Conservation (phyloP, 225 moss, liverwort and hornwort species). For the Pleurozium schreberi region DNA sequence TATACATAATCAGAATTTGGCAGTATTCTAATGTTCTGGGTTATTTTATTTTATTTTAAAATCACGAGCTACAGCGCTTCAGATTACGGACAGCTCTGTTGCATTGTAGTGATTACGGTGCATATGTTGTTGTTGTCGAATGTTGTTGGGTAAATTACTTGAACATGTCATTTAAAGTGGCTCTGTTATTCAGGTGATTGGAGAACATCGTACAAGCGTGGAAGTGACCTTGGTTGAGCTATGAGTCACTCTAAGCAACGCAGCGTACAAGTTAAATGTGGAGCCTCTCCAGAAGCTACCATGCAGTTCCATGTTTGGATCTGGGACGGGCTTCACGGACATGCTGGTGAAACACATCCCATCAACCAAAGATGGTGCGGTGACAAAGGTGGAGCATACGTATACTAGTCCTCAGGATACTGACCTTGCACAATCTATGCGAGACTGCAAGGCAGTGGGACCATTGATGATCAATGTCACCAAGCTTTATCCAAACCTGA, state of each 20-base stretch:
- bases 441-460: conserved; percentile 74
- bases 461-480: conserved; percentile 93
- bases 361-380: conserved; percentile 79
- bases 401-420: conserved; percentile 82
- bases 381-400: conserved; percentile 74
- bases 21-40: no score
- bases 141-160: no score
- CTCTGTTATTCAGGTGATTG: conserved; percentile 44
- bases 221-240: conserved; percentile 73
- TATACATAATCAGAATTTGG: no score
- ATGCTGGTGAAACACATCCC: conserved; percentile 96
- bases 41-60: no score
- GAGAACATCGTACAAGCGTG: conserved; percentile 88
- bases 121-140: no score
- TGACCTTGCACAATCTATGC: conserved; percentile 68
- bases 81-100: no score
- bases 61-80: no score
- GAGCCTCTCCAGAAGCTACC: conserved; percentile 86
- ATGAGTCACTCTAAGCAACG: conserved; percentile 78
- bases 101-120: no score
- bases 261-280: conserved; percentile 89
- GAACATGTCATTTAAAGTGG: background rate
- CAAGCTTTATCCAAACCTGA: conserved; percentile 86
- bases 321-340: conserved; percentile 86
- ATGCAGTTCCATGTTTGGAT: conserved; percentile 89